phyloP scores from a whole-genome alignment of 2,329 filamentous ascomycete species.

The Cladosporium sp. region DNA sequence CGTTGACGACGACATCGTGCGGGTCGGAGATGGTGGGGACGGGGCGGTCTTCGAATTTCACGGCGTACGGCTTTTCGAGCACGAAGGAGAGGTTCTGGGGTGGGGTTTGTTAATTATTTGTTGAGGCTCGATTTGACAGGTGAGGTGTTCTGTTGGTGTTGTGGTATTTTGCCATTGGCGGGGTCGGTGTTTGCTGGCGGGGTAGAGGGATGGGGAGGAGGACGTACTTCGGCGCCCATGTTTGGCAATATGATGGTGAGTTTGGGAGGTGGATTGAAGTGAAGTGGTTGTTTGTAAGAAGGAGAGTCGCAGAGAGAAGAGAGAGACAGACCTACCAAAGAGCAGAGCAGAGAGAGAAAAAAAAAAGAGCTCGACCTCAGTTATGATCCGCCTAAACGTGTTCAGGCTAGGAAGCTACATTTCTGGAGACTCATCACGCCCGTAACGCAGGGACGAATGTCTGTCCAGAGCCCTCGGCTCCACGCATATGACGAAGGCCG shows the following conservation, averaged over 20 bases:
- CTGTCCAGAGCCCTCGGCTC: background rate
- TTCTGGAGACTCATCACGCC: background rate
- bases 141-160: no score
- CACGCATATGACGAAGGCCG: background rate
- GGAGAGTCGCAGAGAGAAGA: no score
- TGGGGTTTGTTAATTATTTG: no score
- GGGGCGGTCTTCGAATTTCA: conserved; percentile 70
- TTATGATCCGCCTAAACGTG: background rate
- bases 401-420: background rate
- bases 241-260: background rate
- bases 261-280: background rate
- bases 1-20: conserved; percentile 73
- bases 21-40: conserved; percentile 59
- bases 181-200: no score
- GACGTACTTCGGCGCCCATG: background rate
- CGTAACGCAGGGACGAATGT: background rate
- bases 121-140: no score
- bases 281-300: no score
- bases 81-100: conserved; percentile 41
- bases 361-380: no score
- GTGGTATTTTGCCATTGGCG: no score
- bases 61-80: conserved; percentile 68
- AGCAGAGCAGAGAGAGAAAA: no score
- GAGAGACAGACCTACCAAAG: no score
- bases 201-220: no score